Evolutionary conservation across 805 yeast species (phyloP), one percentile per base, ranked within the genome.

Genomic region (Starmerella vitae): DNA sequence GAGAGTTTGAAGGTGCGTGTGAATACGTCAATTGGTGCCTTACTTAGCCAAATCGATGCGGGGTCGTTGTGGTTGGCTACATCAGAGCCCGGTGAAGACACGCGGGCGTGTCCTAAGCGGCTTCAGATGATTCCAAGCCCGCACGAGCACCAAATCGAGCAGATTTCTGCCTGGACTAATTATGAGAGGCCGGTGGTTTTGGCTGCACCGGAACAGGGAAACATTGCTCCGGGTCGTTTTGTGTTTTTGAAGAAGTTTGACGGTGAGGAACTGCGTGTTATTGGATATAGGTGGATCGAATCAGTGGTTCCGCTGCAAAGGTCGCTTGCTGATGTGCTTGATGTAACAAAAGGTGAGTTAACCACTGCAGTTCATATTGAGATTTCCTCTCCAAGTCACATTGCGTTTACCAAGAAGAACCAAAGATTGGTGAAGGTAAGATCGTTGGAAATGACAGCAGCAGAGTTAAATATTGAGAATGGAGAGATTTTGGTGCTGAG

Each of bases 211-310:
- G 37, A 28, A n/a, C 35, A 36, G 3, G 42, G 41, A 1, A 19
- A n/a, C 10, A 30, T 38, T n/a, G 26, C 12, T 20, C 32, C 13
- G 26, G 26, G 26, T 9, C 5, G 15, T 10, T 32, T 51, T 19
- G 42, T 51, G 2, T 51, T 49, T 25, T 26, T 47, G 26, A 51
- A 51, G 37, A 39, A 36, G 35, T 49, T 78, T 59, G 86, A 84
- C 52, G 67, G 49, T 59, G 0, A 78, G 74, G 53, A 55, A 4
- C 54, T 83, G n/a, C 58, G 55, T n/a, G 93, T 94, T 1, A 59
- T 79, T 15, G 70, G 81, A 0, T 80, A 81, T 50, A 55, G 66
- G 3, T 58, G 66, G 15, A 74, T 79, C 1, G 57, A 32, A 24
- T 67, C 10, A 6, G 7, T 7, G 5, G 8, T 8, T 8, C 37